Evolutionary conservation across 1,284 basidiomycete species (phyloP).

Genomic region (Sporisorium graminicola): DNA sequence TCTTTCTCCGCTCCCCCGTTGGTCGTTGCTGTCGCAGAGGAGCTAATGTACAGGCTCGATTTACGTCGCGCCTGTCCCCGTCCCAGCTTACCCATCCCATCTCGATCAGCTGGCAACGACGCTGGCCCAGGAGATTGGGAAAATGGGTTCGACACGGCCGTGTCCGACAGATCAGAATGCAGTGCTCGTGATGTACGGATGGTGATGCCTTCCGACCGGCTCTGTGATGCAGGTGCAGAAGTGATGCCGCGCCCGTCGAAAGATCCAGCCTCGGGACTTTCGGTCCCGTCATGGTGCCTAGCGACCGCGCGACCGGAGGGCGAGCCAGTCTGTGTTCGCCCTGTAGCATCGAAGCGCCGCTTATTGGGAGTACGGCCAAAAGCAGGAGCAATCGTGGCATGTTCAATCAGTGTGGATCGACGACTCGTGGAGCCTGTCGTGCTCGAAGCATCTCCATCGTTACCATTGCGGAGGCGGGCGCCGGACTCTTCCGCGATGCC

Average conservation of each 20-base stretch:
- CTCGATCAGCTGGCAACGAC: conserved; percentile 35
- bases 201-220: conserved; percentile 38
- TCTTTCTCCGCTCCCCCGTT: neutral
- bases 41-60: conserved; percentile 41
- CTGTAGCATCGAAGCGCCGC: conserved; percentile 21
- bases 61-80: conserved; percentile 35
- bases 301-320: conserved; percentile 17
- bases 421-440: conserved; percentile 37
- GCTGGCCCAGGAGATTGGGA: conserved; percentile 53
- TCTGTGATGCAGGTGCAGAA: conserved; percentile 47
- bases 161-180: conserved; percentile 33
- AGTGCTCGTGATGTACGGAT: conserved; percentile 23
- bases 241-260: conserved; percentile 22
- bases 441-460: conserved; percentile 31
- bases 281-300: conserved; percentile 17
- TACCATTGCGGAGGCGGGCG: conserved; percentile 9
- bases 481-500: conserved; percentile 33
- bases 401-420: conserved; percentile 43
- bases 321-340: conserved; percentile 20
- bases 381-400: conserved; percentile 43
- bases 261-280: conserved; percentile 16
- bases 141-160: conserved; percentile 47
- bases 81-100: conserved; percentile 25
- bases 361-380: conserved; percentile 44
- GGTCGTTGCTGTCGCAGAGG: conserved; percentile 15